Base-by-base conservation (phyloP, 345 rosid species). In the Mercurialis annua region DNA sequence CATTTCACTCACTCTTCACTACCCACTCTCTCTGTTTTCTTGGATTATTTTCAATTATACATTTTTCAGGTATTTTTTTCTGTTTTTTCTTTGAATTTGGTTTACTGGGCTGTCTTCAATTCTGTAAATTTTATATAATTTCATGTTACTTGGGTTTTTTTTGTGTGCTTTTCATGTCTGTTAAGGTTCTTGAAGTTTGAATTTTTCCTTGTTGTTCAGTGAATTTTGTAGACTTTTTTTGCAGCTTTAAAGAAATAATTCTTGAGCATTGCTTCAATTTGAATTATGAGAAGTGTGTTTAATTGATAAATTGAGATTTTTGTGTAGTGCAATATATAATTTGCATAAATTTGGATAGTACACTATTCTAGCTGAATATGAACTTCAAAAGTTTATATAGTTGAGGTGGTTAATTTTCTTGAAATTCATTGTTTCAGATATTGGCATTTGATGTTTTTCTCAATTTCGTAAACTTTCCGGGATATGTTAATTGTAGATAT, bases 1-100 rank as follows among this genome's bases (percentile, higher is more conserved):
- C 81, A 52, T 83, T 78, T 81, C 71, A 70, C 74, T 74, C 76
- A 40, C 69, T 64, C 15, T 21, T n/a, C 66, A 20, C 18, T 27
- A 48, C 70, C 38, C 8, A 18, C 18, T 46, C 16, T 36, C 20
- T 24, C 18, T 36, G 40, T 33, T 8, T n/a, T 21, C 2, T 17
- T 6, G 4, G 14, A 17, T 2, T 2, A 16, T 10, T 21, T 24
- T 17, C 36, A 34, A 21, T n/a, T n/a, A n/a, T n/a, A n/a, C n/a
- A 4, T 24, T 38, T 31, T 46, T 56, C 38, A 81, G 80, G 78
- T 78, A 67, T 51, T 8, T 10, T 40, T 64, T 56, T 31, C 5
- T 60, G 17, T 17, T 6, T 48, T 63, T 58, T 47, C 24, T 49
- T 42, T 53, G 16, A 54, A 44, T 54, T 71, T 16, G 59, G 30